Evolutionary conservation across 2,329 filamentous ascomycete genomes (phyloP).

Genomic region (Chaetomium strumarium): DNA sequence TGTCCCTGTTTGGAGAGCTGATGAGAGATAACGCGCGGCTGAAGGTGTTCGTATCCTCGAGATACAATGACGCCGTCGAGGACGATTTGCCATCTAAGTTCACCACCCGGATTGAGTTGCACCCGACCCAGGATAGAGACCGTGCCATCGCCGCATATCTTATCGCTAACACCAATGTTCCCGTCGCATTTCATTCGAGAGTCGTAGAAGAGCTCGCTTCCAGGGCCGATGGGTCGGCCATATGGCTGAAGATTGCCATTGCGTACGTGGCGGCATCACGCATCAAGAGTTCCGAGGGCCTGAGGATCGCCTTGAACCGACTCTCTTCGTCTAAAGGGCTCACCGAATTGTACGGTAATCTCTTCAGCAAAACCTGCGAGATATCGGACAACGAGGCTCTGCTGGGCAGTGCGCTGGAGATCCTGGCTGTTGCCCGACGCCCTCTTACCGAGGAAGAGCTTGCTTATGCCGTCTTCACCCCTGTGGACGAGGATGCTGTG

Average conservation of each 20-base stretch:
- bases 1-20: background rate
- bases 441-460: background rate
- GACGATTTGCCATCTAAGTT: background rate
- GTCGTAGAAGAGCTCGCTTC: background rate
- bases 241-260: background rate
- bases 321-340: background rate
- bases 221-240: background rate
- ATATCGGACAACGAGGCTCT: background rate
- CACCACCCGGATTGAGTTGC: background rate
- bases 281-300: background rate
- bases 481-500: background rate
- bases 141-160: background rate
- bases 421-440: background rate
- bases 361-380: background rate
- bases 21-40: background rate
- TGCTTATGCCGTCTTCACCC: background rate
- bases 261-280: background rate
- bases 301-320: background rate
- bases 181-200: background rate
- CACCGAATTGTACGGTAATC: background rate
- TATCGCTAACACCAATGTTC: background rate
- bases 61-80: background rate
- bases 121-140: background rate
- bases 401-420: background rate
- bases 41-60: constrained; percentile 3